phyloP scores from a whole-genome alignment of 129 eudicot species.

The Sambucus nigra region DNA sequence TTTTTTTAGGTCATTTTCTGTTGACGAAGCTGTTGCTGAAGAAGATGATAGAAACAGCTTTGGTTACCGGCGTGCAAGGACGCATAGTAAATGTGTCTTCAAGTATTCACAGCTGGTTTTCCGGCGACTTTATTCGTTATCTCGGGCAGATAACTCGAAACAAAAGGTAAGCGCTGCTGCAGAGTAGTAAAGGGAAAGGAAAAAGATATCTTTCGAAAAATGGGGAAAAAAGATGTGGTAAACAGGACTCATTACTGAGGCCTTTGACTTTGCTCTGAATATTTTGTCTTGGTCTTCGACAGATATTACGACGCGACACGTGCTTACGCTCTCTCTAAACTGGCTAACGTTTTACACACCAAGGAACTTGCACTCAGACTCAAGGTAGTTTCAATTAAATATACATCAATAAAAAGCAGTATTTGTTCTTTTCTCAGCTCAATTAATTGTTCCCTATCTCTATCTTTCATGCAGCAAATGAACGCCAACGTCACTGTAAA shows the following conservation, averaged over 20 bases:
- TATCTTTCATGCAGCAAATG: conserved; percentile 42
- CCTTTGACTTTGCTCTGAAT: conserved; percentile 21
- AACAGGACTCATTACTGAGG: neutral
- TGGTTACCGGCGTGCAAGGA: conserved; percentile 59
- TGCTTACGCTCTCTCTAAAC: conserved; percentile 96
- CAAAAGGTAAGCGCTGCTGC: conserved; percentile 34
- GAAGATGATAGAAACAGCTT: conserved; percentile 69
- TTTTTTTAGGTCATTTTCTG: conserved; percentile 71
- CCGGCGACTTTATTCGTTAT: conserved; percentile 61
- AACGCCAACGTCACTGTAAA: conserved; percentile 72
- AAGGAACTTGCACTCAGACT: conserved; percentile 75
- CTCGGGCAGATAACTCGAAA: conserved; percentile 53
- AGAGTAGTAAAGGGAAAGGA: neutral
- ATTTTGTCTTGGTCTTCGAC: conserved; percentile 12
- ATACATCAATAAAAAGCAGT: neutral
- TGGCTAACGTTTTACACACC: conserved; percentile 95
- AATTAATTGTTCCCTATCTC: neutral
- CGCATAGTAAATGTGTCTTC: conserved; percentile 91
- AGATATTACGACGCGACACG: conserved; percentile 89
- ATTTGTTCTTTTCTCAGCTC: conserved; percentile 15
- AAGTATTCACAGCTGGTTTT: conserved; percentile 78
- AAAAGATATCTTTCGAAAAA: neutral
- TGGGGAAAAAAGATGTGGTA: neutral
- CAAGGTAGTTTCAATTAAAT: conserved; percentile 22
- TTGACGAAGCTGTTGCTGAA: conserved; percentile 67